A percentile compares a stretch with the other conserved stretches of the same genome.
phyloP scores from a whole-genome alignment of 2,329 filamentous ascomycete species.

The Xylariales sp. region DNA sequence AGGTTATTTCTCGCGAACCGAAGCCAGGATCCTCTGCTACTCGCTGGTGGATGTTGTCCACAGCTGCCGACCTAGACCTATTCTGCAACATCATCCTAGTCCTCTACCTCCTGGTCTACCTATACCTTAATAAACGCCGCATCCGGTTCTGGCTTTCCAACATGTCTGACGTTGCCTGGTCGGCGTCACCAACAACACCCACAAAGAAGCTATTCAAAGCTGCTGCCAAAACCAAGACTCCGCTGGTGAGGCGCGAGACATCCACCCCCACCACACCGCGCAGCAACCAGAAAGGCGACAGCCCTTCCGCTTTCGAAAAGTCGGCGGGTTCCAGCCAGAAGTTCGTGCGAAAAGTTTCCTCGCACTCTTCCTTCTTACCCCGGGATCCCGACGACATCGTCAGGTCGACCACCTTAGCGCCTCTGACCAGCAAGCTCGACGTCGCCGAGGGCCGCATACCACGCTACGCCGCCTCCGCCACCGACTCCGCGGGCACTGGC shows the following conservation, averaged over 20 bases:
- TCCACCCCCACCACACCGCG: constrained; percentile 4
- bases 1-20: too few relatives aligned
- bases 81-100: constrained; percentile 17
- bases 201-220: constrained; percentile 26
- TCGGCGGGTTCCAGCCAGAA: background rate
- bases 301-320: background rate
- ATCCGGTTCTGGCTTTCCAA: constrained; percentile 12
- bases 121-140: constrained; percentile 16
- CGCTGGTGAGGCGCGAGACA: constrained; percentile 16
- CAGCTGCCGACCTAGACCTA: constrained; percentile 11
- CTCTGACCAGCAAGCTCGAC: constrained; percentile 12
- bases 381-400: constrained; percentile 9
- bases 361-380: background rate
- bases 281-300: background rate
- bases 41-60: too few relatives aligned
- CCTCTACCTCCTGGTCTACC: constrained; percentile 17
- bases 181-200: constrained; percentile 23
- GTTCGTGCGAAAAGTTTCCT: constrained; percentile 3
- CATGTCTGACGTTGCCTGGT: constrained; percentile 21
- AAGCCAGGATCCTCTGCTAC: too few relatives aligned
- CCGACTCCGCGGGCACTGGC: constrained; percentile 14
- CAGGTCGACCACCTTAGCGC: constrained; percentile 14
- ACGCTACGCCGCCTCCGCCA: constrained; percentile 13
- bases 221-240: constrained; percentile 24
- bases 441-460: constrained; percentile 9